phyloP scores from a whole-genome alignment of 176 grass and related monocot species.

The Aegilops speltoides region DNA sequence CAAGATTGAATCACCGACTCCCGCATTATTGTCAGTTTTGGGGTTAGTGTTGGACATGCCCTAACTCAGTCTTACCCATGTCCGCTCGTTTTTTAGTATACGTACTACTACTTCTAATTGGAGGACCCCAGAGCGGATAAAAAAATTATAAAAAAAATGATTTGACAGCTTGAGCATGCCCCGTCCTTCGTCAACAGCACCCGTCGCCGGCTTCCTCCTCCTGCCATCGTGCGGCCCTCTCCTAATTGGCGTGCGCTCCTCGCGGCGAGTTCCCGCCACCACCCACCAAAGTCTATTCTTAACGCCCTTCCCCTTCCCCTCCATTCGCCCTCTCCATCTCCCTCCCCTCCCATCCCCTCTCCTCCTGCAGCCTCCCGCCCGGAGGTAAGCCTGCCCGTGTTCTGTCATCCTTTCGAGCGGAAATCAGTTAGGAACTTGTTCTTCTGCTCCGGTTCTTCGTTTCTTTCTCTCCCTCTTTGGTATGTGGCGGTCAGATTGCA shows the following conservation, averaged over 20 bases:
- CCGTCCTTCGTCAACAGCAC: not conserved
- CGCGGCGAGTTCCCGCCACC: slow-evolving; percentile 4
- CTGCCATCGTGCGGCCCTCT: slow-evolving; percentile 30
- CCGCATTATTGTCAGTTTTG: too few species aligned
- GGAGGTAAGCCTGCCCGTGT: slow-evolving; percentile 22
- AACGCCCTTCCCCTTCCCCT: not conserved
- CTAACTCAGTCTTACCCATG: not conserved
- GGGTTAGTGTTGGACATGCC: too few species aligned
- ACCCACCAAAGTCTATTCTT: not conserved
- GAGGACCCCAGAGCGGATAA: not conserved
- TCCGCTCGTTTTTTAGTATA: not conserved
- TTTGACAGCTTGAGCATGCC: not conserved
- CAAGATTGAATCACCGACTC: too few species aligned
- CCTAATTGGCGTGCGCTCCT: slow-evolving; percentile 7
- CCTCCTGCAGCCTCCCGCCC: slow-evolving; percentile 32
- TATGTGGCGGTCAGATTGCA: not conserved
- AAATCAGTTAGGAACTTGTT: not conserved
- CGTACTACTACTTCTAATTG: not conserved
- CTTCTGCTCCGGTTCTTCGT: not conserved
- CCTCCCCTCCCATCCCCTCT: not conserved
- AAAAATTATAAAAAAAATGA: too few species aligned
- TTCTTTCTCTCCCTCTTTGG: too few species aligned
- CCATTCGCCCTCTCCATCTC: not conserved
- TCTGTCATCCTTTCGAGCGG: not conserved
- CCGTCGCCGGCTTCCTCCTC: not conserved